Evolutionary conservation across 352 stramenopile genomes (phyloP), one percentile per base, ranked within the genome.

Genomic region (Phytophthora crassamura): DNA sequence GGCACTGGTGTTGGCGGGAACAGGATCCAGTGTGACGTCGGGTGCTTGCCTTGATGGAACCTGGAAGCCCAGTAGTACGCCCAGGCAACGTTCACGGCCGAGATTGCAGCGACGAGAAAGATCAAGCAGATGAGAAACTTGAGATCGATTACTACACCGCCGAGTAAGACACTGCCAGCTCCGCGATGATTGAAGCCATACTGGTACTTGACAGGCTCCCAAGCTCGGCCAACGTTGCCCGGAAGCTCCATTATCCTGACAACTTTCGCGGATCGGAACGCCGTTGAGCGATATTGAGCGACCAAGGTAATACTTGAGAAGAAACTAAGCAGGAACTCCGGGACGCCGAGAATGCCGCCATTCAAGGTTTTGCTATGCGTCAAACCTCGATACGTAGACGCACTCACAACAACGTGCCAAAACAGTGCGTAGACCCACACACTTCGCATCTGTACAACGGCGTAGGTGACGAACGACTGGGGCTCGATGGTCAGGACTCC

Each of bases 391-490:
- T 50, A 51, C 11, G 63, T 52, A 20, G 22, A 2, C 40, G 52
- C 41, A 22, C 45, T 25, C 0, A 72, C 40, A 2, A 75, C 5
- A 0, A 49, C 0, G 15, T 85, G 68, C 48, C 75, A 72, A 11
- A 54, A 7, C 14, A 86, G 18, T 1, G 69, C 63, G 4, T 84
- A 64, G 0, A 81, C 32, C 80, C 71, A 87, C 1, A 82, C 69
- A 5, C 48, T 75, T 4, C 76, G 67, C 74, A 87, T 84, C n/a
- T 82, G 81, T 0, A 82, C 66, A 6, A 74, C 67, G 0, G 71
- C 68, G 16, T 78, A 64, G 2, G 57, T 46, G 1, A 82, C 25
- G 28, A 82, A 78, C 1, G 64, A 42, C 3, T 46, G 11, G 2
- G 64, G 15, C 1, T 64, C 60, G 16, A 80, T 67, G 2, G 61